Evolutionary conservation across 2,329 filamentous ascomycete species (phyloP).

Genomic region (Alternaria postmessia): DNA sequence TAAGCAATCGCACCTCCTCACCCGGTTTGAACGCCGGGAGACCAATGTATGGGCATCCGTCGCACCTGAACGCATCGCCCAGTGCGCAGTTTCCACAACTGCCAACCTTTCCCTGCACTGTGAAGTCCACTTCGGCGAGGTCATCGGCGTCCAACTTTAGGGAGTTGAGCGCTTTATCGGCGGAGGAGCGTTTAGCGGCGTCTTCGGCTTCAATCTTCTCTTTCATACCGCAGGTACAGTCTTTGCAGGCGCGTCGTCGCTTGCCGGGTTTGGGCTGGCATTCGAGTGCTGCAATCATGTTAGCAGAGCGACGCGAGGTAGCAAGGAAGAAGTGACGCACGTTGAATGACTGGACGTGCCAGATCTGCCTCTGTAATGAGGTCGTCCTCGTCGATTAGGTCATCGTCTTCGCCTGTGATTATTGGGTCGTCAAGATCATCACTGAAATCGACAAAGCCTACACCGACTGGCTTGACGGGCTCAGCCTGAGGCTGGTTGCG

Average conservation of each 20-base stretch:
- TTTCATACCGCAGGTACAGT: conserved; percentile 94
- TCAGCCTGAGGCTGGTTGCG: conserved; percentile 51
- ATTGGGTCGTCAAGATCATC: conserved; percentile 67
- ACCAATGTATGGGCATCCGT: conserved; percentile 83
- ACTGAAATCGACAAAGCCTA: conserved; percentile 66
- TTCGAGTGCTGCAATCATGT: conserved; percentile 69
- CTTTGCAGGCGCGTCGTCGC: conserved; percentile 92
- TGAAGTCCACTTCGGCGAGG: conserved; percentile 91
- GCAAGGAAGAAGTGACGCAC: conserved; percentile 63
- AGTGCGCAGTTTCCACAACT: conserved; percentile 94
- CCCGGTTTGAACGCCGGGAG: conserved; percentile 96
- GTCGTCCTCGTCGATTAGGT: conserved; percentile 89
- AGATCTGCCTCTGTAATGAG: conserved; percentile 87
- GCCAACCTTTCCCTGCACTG: conserved; percentile 94
- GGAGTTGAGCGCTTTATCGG: conserved; percentile 70
- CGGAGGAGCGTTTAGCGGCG: conserved; percentile 68
- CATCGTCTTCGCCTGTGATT: conserved; percentile 72
- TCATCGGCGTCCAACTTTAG: conserved; percentile 80
- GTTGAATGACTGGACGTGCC: conserved; percentile 76
- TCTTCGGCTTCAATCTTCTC: conserved; percentile 89
- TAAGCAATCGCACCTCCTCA: conserved; percentile 88
- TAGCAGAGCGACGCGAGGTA: conserved; percentile 4
- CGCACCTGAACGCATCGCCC: conserved; percentile 77
- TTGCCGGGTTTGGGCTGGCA: conserved; percentile 89
- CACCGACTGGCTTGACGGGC: conserved; percentile 45